A percentile compares a stretch with the other conserved stretches of the same genome.
Conservation (phyloP, 2,329 filamentous ascomycete species). For the Emmonsiellopsis sp. region DNA sequence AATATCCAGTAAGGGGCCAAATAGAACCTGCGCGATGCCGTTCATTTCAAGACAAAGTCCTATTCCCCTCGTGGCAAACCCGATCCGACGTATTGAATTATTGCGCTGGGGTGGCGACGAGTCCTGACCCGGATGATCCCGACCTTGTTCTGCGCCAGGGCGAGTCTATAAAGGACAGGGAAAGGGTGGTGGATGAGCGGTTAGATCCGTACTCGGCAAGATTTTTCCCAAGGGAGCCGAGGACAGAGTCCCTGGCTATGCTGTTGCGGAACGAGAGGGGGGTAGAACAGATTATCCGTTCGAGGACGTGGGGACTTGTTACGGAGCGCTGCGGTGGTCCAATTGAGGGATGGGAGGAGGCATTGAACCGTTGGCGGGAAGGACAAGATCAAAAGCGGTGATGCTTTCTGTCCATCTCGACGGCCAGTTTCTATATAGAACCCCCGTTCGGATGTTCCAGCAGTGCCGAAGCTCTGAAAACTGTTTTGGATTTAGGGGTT, state of each 20-base stretch:
- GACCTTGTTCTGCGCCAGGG: slow-evolving; percentile 59
- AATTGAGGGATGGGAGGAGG: slow-evolving; percentile 54
- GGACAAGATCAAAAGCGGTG: slow-evolving; percentile 9
- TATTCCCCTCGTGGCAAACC: slow-evolving; percentile 83
- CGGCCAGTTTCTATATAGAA: too few species aligned
- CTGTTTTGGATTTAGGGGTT: too few species aligned
- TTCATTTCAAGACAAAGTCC: slow-evolving; percentile 62
- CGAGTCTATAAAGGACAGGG: slow-evolving; percentile 60
- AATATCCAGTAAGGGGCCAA: slow-evolving; percentile 38
- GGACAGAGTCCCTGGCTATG: slow-evolving; percentile 70
- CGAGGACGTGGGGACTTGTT: slow-evolving; percentile 71
- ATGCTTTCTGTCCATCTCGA: not conserved
- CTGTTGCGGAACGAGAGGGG: slow-evolving; percentile 60
- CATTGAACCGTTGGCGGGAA: slow-evolving; percentile 53
- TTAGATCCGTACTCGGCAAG: slow-evolving; percentile 83
- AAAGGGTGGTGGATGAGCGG: slow-evolving; percentile 73
- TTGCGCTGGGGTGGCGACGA: slow-evolving; percentile 78
- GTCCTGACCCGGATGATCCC: slow-evolving; percentile 78
- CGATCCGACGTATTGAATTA: slow-evolving; percentile 79
- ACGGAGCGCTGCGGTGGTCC: slow-evolving; percentile 61
- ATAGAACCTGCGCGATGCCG: slow-evolving; percentile 57
- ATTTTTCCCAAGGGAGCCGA: slow-evolving; percentile 63
- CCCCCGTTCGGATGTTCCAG: too few species aligned
- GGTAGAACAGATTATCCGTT: slow-evolving; percentile 67
- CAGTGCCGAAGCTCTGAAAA: too few species aligned